phyloP scores from a whole-genome alignment of 179 eudicot species.

The Actinidia polygama region DNA sequence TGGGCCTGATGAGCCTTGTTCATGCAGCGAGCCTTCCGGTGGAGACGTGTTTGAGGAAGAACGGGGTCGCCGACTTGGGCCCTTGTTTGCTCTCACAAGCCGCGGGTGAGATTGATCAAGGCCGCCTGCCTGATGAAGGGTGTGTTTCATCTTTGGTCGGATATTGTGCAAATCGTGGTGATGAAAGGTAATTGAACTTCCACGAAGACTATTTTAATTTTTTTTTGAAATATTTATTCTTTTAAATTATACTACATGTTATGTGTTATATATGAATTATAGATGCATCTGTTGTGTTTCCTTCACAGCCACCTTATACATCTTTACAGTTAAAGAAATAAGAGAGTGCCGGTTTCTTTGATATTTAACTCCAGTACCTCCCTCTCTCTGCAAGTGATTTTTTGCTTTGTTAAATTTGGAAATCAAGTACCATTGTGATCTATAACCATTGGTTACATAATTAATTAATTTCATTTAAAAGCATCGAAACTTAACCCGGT shows the following conservation, averaged over 20 bases:
- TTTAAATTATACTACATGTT: background rate
- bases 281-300: background rate
- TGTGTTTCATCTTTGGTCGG: conserved; percentile 15
- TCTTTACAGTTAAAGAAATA: background rate
- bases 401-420: too few relatives aligned
- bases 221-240: background rate
- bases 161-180: conserved; percentile 24
- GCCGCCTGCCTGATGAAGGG: conserved; percentile 22
- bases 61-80: conserved; percentile 33
- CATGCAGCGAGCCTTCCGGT: conserved; percentile 39
- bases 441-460: too few relatives aligned
- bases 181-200: conserved; percentile 22
- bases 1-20: conserved; percentile 41
- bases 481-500: too few relatives aligned
- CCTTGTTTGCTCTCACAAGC: conserved; percentile 34
- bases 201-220: background rate
- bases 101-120: conserved; percentile 23
- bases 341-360: background rate
- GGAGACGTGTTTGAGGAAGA: conserved; percentile 37
- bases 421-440: too few relatives aligned
- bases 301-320: conserved; percentile 4
- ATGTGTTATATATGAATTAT: conserved; percentile 5
- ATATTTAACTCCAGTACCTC: background rate
- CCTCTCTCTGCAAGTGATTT: too few relatives aligned
- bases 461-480: too few relatives aligned